A percentile compares a stretch with the other conserved stretches of the same genome.
phyloP scores from a whole-genome alignment of 129 eudicot species.

The Tagetes patula region DNA sequence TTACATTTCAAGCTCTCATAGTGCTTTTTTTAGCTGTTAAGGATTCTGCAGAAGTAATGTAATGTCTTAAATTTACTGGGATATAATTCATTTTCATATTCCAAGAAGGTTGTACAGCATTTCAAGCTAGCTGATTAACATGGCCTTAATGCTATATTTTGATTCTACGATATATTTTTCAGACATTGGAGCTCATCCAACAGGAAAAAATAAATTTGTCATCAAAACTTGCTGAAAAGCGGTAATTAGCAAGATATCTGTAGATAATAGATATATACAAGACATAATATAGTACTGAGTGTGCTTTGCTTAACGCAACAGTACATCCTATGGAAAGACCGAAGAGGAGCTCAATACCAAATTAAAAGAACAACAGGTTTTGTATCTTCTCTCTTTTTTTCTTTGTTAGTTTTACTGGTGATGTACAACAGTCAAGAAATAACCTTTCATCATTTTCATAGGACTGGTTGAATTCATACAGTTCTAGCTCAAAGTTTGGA shows the following conservation, averaged over 20 bases:
- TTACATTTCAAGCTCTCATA: neutral
- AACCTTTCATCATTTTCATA: slow-evolving; percentile 22
- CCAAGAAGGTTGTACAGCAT: neutral
- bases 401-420: slow-evolving; percentile 17
- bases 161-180: slow-evolving; percentile 27
- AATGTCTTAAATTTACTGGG: neutral
- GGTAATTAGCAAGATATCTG: slow-evolving; percentile 43
- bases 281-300: slow-evolving; percentile 19
- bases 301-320: slow-evolving; percentile 40
- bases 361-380: slow-evolving; percentile 67
- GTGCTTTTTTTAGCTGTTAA: neutral
- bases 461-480: slow-evolving; percentile 56
- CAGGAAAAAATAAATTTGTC: slow-evolving; percentile 64
- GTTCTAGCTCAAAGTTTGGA: slow-evolving; percentile 32
- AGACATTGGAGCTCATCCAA: slow-evolving; percentile 82
- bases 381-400: slow-evolving; percentile 12
- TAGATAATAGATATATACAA: slow-evolving; percentile 18
- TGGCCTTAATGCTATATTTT: slow-evolving; percentile 9
- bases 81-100: neutral
- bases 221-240: slow-evolving; percentile 56
- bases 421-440: slow-evolving; percentile 14
- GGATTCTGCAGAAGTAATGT: neutral
- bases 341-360: slow-evolving; percentile 50
- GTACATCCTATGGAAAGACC: slow-evolving; percentile 55
- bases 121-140: slow-evolving; percentile 15